Conservation (phyloP, 2,329 filamentous ascomycete species). For the Talaromyces sp. region DNA sequence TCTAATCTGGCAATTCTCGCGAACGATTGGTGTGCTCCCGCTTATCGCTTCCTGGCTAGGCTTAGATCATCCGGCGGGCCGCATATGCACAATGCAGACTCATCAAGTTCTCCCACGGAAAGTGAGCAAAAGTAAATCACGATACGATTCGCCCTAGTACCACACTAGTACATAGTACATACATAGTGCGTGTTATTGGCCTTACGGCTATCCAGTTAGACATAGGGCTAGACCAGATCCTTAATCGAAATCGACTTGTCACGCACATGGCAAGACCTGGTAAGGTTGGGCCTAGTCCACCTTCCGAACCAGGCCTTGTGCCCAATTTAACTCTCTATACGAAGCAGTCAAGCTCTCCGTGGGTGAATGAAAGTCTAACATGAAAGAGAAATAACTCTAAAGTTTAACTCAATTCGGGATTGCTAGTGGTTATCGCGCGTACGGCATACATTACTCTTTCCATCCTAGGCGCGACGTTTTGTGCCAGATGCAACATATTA, state of each 20-base stretch:
- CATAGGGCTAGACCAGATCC: neutral
- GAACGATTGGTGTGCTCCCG: neutral
- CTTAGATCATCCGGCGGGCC: constrained; percentile 13
- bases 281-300: neutral
- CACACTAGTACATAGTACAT: neutral
- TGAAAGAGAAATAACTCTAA: neutral
- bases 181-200: neutral
- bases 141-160: neutral
- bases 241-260: neutral
- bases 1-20: neutral
- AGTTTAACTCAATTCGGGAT: neutral
- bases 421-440: neutral
- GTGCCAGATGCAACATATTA: neutral
- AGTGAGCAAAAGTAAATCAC: neutral
- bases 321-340: constrained; percentile 12
- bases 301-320: neutral
- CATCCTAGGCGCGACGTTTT: neutral
- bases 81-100: constrained; percentile 7
- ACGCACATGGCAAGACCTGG: neutral
- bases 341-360: neutral
- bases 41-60: constrained; percentile 8
- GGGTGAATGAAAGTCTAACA: neutral
- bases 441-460: neutral
- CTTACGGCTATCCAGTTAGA: neutral
- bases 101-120: neutral